phyloP scores from a whole-genome alignment of 1,139 yeast genomes.

The Candida albicans region DNA sequence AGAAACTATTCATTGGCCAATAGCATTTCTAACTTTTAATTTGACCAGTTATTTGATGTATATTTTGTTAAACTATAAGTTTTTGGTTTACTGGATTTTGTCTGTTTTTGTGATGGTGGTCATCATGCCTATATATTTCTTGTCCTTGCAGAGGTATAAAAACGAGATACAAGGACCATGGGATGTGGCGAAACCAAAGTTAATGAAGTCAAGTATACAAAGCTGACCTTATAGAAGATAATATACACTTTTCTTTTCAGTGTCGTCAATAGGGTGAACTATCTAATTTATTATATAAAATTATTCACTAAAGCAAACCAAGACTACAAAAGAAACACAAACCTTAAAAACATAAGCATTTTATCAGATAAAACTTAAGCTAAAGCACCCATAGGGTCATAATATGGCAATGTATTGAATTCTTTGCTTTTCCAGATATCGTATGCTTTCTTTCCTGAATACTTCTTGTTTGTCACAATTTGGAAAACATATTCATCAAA shows the following conservation, averaged over 20 bases:
- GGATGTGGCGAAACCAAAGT: slow-evolving; percentile 78
- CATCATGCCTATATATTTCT: slow-evolving; percentile 69
- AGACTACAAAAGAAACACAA: neutral
- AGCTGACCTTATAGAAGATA: neutral
- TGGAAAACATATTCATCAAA: slow-evolving; percentile 83
- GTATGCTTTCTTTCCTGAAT: slow-evolving; percentile 44
- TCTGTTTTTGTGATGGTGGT: slow-evolving; percentile 50
- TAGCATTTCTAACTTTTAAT: slow-evolving; percentile 16
- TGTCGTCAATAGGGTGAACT: too few relatives aligned
- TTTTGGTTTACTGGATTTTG: slow-evolving; percentile 49
- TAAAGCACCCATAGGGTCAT: slow-evolving; percentile 87
- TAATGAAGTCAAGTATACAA: slow-evolving; percentile 5
- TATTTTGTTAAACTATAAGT: slow-evolving; percentile 21
- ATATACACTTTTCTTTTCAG: too few relatives aligned
- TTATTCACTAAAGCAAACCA: too few relatives aligned
- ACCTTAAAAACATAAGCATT: neutral
- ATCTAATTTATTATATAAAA: too few relatives aligned
- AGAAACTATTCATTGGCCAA: slow-evolving; percentile 24
- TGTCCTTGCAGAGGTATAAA: slow-evolving; percentile 74
- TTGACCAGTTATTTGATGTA: slow-evolving; percentile 24
- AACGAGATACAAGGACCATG: slow-evolving; percentile 92
- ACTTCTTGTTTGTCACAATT: slow-evolving; percentile 64
- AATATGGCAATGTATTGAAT: slow-evolving; percentile 64
- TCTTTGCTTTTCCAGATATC: slow-evolving; percentile 51
- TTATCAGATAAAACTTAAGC: slow-evolving; percentile 35